Evolutionary conservation across 768 basidiomycete species (phyloP).

Genomic region (Lentinula raphanica): DNA sequence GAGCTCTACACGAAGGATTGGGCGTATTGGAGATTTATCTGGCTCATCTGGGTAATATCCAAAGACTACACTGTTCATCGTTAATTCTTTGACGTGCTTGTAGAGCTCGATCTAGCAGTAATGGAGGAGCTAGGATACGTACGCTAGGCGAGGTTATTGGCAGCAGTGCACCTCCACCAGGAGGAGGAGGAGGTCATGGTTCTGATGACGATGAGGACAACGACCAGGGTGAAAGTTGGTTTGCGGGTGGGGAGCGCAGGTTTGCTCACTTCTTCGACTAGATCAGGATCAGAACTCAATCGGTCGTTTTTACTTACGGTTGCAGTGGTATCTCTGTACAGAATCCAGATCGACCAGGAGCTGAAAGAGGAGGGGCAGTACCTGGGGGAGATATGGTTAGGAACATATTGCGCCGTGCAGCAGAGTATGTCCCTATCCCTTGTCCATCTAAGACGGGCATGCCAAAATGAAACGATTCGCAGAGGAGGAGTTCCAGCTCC

Average conservation of each 20-base stretch:
- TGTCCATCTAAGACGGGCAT: background rate
- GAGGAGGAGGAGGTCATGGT: constrained; percentile 30
- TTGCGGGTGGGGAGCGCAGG: constrained; percentile 96
- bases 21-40: constrained; percentile 50
- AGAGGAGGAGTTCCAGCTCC: constrained; percentile 34
- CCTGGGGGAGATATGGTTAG: constrained; percentile 60
- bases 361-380: constrained; percentile 18
- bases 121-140: constrained; percentile 27
- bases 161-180: constrained; percentile 11
- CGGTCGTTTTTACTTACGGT: background rate
- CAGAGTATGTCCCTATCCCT: constrained; percentile 43
- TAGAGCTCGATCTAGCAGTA: constrained; percentile 10
- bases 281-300: background rate
- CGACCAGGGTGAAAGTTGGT: constrained; percentile 64
- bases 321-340: constrained; percentile 82
- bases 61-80: too few relatives aligned
- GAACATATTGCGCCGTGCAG: constrained; percentile 75
- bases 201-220: constrained; percentile 51
- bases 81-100: too few relatives aligned
- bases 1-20: constrained; percentile 35
- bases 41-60: constrained; percentile 26
- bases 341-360: constrained; percentile 60
- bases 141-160: constrained; percentile 28
- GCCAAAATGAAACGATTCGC: background rate
- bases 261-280: constrained; percentile 21